Conservation (phyloP, 2,329 filamentous ascomycete genomes). For the Monosporascus sp. region DNA sequence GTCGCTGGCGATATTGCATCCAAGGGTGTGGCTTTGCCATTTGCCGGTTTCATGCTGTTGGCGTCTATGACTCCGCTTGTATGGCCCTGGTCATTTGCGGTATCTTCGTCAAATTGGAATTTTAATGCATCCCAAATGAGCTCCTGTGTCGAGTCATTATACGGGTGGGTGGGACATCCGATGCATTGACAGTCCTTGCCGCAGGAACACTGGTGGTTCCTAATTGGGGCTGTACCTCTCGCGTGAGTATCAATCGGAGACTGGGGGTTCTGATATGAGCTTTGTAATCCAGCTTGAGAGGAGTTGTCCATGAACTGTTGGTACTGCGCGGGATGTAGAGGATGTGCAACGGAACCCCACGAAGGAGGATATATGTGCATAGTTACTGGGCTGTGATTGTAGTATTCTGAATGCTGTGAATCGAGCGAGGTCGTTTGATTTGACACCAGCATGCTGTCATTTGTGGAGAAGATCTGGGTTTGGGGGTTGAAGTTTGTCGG, state of each 20-base stretch:
- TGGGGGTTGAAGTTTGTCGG: background rate
- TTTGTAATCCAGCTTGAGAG: conserved; percentile 27
- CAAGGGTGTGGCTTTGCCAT: background rate
- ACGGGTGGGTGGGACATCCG: conserved; percentile 1
- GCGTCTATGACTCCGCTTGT: background rate
- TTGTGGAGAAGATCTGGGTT: background rate
- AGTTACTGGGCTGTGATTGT: background rate
- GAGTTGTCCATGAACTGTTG: conserved; percentile 39
- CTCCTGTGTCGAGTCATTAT: background rate
- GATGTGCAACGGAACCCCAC: conserved; percentile 32
- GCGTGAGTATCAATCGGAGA: background rate
- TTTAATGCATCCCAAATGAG: background rate
- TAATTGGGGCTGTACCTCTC: background rate
- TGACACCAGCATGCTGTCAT: background rate
- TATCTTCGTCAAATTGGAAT: background rate
- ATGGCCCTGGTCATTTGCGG: background rate
- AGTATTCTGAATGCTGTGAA: background rate
- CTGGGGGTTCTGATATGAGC: background rate
- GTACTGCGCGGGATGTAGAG: conserved; percentile 50
- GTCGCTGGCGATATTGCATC: background rate
- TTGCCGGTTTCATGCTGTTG: background rate
- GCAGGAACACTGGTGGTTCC: conserved; percentile 1
- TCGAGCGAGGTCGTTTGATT: background rate
- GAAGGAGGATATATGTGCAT: background rate
- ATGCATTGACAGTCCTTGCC: conserved; percentile 1